A percentile compares a stretch with the other conserved stretches of the same genome.
These are phyloP conservation scores for Cyanidioschyzon merolae DNA, from an alignment of 23 red algal species.

Conservation along the genomic window DNA sequence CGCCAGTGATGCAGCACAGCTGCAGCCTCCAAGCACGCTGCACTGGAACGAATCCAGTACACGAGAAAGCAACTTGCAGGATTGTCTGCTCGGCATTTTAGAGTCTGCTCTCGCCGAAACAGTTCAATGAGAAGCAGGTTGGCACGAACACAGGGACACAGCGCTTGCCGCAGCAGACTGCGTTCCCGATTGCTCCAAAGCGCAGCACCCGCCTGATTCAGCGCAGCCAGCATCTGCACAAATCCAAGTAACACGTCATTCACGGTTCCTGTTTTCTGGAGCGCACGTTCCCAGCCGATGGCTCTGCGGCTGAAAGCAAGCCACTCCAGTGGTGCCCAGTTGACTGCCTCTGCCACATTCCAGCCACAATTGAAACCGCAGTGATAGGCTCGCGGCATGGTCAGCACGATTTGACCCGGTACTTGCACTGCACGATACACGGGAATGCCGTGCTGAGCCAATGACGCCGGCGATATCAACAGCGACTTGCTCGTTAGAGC, in stretches of 20 bases:
- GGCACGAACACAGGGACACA: background rate
- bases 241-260: background rate
- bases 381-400: conserved; percentile 74
- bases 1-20: background rate
- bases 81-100: background rate
- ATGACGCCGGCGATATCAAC: conserved; percentile 42
- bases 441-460: conserved; percentile 18
- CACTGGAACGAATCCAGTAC: background rate
- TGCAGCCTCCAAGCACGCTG: background rate
- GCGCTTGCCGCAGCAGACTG: background rate
- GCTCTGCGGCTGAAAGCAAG: conserved; percentile 43
- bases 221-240: background rate
- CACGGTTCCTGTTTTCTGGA: background rate
- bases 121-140: background rate
- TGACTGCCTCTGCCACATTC: conserved; percentile 84
- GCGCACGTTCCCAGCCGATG: background rate
- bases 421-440: conserved; percentile 60
- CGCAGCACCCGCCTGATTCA: background rate
- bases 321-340: conserved; percentile 64
- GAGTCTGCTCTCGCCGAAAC: background rate
- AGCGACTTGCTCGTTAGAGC: conserved; percentile 56
- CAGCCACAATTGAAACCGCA: conserved; percentile 78
- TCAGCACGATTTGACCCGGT: conserved; percentile 59
- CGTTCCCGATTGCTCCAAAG: background rate
- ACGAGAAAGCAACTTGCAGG: background rate